Conservation (phyloP, 805 yeast species). For the Blastobotrys peoriensis region DNA sequence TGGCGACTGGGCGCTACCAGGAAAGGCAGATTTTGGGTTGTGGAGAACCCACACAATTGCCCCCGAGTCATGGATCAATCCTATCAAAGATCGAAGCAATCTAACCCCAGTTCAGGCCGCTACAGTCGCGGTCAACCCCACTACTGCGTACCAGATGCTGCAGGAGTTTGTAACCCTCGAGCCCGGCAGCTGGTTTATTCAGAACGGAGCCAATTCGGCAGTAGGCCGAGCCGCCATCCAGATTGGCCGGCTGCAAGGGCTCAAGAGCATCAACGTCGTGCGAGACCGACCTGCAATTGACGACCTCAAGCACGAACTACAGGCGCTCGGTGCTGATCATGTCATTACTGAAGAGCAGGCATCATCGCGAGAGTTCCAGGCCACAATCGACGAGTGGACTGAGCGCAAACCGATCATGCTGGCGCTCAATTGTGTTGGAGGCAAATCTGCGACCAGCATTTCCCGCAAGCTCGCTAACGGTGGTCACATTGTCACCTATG, state of each 20-base stretch:
- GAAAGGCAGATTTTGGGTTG: constrained; percentile 76
- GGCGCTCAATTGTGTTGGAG: constrained; percentile 92
- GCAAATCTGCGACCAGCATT: constrained; percentile 71
- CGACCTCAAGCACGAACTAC: constrained; percentile 50
- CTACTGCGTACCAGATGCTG: constrained; percentile 86
- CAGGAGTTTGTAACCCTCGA: constrained; percentile 55
- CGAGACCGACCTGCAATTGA: constrained; percentile 79
- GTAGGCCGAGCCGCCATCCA: constrained; percentile 92
- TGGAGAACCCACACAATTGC: constrained; percentile 81
- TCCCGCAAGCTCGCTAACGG: constrained; percentile 73
- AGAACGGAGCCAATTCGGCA: constrained; percentile 94
- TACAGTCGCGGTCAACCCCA: constrained; percentile 86
- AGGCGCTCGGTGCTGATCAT: constrained; percentile 69
- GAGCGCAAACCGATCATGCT: constrained; percentile 59
- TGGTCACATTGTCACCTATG: constrained; percentile 83
- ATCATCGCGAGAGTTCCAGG: constrained; percentile 58
- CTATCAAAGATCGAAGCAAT: constrained; percentile 43
- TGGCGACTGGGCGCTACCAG: constrained; percentile 90
- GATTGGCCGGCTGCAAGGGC: constrained; percentile 69
- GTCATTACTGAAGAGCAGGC: constrained; percentile 89
- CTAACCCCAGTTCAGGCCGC: constrained; percentile 52
- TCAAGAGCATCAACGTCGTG: constrained; percentile 80
- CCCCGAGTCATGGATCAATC: constrained; percentile 45
- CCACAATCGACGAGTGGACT: constrained; percentile 43
- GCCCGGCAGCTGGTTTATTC: constrained; percentile 83